Base-by-base conservation (phyloP, 140 eudicot genomes). In the Oenanthe javanica region DNA sequence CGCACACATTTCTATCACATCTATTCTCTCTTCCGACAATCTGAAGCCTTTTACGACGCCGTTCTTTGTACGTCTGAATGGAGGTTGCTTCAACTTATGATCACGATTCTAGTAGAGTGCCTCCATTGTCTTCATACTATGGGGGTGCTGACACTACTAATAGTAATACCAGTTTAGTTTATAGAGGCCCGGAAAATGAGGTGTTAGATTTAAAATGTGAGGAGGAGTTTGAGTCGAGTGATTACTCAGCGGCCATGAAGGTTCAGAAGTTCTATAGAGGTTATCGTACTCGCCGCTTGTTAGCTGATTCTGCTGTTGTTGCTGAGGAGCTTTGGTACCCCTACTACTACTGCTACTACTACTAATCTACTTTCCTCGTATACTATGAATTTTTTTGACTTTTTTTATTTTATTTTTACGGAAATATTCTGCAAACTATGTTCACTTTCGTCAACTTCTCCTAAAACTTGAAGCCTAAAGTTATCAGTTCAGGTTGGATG, bases 221-320 rank as follows among this genome's bases (percentile, higher is more conserved):
- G 40, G 31, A 31, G 31, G 31, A 78, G 78, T 81, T 51, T 45
- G 79, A 73, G 4, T 42, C 84, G 12, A 73, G 19, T 10, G 69
- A 18, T 11, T 82, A 38, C 9, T 72, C 86, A 38, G 86, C 89
- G 12, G 75, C 79, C 23, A 75, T 80, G 72, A 82, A 80, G 78
- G 72, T 86, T 21, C 89, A 86, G 80, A 86, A 83, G 54, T 83
- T 86, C 74, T 86, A 86, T 77, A 59, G 89, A 78, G 79, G 89
- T 63, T 86, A 86, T 43, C 89, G 89, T 13, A 86, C 89, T 8
- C 84, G 89, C 6, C 86, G 84, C 43, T 76, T 25, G 49, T 72
- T 86, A 80, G 89, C 89, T 50, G 88, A 85, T 48, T 75, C 86
- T 0, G 88, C 82, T 5, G 81, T 85, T 12, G 89, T 80, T 57